phyloP scores from a whole-genome alignment of 202 grass and related monocot species.

The Saccharum hybrid region DNA sequence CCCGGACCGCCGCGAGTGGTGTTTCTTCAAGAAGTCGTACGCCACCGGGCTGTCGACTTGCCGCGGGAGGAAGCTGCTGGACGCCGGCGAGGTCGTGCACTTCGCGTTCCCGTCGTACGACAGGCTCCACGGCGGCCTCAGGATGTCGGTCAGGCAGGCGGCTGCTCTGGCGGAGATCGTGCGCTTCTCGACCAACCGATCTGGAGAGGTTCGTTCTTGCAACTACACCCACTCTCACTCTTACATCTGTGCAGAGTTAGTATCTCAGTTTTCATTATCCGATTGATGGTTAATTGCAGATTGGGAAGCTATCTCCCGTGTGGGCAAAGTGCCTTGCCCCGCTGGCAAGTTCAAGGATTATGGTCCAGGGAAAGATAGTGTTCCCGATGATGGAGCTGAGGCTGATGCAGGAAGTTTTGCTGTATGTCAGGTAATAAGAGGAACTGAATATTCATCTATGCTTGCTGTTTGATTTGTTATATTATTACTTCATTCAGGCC shows the following conservation, averaged over 20 bases:
- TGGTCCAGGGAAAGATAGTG: slow-evolving; percentile 63
- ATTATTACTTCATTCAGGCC: background rate
- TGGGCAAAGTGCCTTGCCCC: slow-evolving; percentile 79
- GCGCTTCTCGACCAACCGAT: slow-evolving; percentile 79
- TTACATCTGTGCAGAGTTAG: background rate
- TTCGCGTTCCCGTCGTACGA: slow-evolving; percentile 67
- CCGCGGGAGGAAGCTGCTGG: slow-evolving; percentile 57
- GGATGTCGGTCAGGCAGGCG: slow-evolving; percentile 53
- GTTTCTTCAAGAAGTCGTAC: slow-evolving; percentile 63
- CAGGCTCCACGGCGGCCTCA: slow-evolving; percentile 26
- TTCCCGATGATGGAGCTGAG: slow-evolving; percentile 54
- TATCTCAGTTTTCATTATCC: background rate
- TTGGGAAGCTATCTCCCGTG: slow-evolving; percentile 72
- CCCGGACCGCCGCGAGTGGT: slow-evolving; percentile 59
- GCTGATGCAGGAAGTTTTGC: slow-evolving; percentile 84
- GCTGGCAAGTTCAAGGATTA: slow-evolving; percentile 71
- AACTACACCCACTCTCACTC: background rate
- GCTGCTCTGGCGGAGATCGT: slow-evolving; percentile 62
- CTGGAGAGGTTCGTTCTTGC: slow-evolving; percentile 70
- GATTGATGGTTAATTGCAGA: slow-evolving; percentile 46
- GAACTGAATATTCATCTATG: background rate
- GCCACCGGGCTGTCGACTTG: slow-evolving; percentile 67
- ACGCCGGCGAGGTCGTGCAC: slow-evolving; percentile 70
- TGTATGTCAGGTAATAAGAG: slow-evolving; percentile 72
- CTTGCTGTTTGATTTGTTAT: background rate